A percentile compares a stretch with the other conserved stretches of the same genome.
These are phyloP conservation scores for Fusarium albidum DNA, from an alignment of 2,329 filamentous ascomycete genomes.

Conservation along the genomic window DNA sequence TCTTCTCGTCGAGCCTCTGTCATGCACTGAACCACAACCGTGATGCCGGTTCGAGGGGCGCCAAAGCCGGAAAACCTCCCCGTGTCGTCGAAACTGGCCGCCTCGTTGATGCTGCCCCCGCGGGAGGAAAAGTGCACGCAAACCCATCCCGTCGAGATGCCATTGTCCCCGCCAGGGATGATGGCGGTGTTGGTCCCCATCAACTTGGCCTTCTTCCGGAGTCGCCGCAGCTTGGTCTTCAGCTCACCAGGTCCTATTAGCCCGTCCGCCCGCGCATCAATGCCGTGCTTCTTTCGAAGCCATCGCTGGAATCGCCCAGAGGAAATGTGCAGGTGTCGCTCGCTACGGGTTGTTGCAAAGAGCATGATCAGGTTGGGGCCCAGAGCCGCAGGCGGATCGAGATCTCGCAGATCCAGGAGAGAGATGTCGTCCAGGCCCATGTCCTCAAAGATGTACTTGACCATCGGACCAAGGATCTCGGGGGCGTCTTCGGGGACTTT, in stretches of 20 bases:
- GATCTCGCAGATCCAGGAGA: conserved; percentile 81
- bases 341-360: conserved; percentile 87
- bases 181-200: conserved; percentile 76
- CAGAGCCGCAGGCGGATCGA: conserved; percentile 87
- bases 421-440: conserved; percentile 85
- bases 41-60: conserved; percentile 55
- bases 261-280: conserved; percentile 84
- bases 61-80: conserved; percentile 82
- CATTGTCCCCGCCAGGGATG: conserved; percentile 76
- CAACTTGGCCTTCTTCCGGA: conserved; percentile 82
- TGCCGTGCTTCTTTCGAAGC: conserved; percentile 75
- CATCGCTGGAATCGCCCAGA: conserved; percentile 90
- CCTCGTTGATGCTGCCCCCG: conserved; percentile 60
- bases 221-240: conserved; percentile 83
- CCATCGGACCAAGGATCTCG: conserved; percentile 72
- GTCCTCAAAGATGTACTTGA: conserved; percentile 83
- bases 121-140: conserved; percentile 87
- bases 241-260: conserved; percentile 89
- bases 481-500: conserved; percentile 74
- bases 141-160: conserved; percentile 93
- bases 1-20: conserved; percentile 62
- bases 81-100: conserved; percentile 53
- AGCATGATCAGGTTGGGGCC: conserved; percentile 93
- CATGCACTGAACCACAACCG: conserved; percentile 66
- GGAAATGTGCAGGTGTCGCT: conserved; percentile 91